Evolutionary conservation across 2,329 filamentous ascomycete genomes (phyloP).

Genomic region (Microsporum canis): DNA sequence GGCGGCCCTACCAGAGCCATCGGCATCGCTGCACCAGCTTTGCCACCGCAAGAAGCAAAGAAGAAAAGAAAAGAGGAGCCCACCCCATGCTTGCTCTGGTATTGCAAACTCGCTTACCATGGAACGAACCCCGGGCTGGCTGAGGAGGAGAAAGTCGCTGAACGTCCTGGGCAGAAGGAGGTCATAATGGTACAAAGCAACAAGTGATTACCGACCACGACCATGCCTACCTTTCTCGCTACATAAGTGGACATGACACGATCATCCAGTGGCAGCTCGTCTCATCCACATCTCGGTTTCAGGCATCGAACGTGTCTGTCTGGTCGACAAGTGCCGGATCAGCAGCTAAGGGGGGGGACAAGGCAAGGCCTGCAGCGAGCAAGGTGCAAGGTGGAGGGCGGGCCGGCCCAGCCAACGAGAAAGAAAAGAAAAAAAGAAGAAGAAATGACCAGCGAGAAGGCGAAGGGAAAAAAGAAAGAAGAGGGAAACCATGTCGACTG

Average conservation of each 20-base stretch:
- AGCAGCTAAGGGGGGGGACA: background rate
- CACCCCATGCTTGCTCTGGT: background rate
- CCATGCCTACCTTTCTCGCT: background rate
- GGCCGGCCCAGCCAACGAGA: background rate
- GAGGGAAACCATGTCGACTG: background rate
- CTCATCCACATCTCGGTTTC: background rate
- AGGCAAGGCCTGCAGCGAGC: background rate
- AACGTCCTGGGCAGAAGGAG: background rate
- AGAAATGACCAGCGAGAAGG: background rate
- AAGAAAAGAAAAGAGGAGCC: background rate
- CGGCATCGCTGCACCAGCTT: background rate
- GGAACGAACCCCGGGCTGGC: background rate
- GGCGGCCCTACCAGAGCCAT: background rate
- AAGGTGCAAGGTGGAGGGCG: constrained; percentile 2
- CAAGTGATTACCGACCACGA: background rate
- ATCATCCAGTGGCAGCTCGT: background rate
- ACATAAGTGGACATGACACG: background rate
- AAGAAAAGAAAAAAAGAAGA: background rate
- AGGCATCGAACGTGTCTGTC: background rate
- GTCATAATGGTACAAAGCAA: background rate
- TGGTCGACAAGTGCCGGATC: constrained; percentile 2
- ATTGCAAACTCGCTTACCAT: constrained; percentile 1
- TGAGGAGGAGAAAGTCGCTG: background rate
- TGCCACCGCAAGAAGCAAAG: background rate
- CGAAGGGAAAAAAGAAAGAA: background rate